Base-by-base conservation (phyloP, 768 basidiomycete genomes). In the Boletus bicolor region DNA sequence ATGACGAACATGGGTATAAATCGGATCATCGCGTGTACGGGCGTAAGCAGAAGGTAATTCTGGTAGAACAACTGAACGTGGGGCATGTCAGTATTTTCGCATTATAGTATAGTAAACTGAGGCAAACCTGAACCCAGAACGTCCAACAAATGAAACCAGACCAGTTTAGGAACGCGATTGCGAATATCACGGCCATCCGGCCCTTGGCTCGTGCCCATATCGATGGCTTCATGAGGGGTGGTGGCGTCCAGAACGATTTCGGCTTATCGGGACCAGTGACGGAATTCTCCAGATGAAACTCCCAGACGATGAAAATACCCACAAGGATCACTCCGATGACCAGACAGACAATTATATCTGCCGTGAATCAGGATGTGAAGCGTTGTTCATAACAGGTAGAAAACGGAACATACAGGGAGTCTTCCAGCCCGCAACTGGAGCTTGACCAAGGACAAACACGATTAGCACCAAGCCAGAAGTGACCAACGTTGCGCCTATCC, bases 281-380 rank as follows among this genome's bases (percentile, higher is more conserved):
- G 12, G 59, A 56, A 6, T 63, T 61, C 43, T 88, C 87, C 30
- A 93, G 74, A 62, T 80, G 77, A 47, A 72, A 63, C 60, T 93
- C 84, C 88, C 89, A 93, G 30, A 68, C 57, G 44, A 87, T 51
- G 74, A 93, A 94, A 1, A 72, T 45, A 2, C 63, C 68, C 14
- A 87, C 54, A 17, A 91, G 62, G 24, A 85, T 10, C 3, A 89
- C 70, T 3, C 87, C 85, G 17, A 87, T 35, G 47, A 89, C 69
- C 32, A 93, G 75, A 7, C 87, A 77, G 3, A 77, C 83, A 48
- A 93, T 84, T 60, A 93, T 89, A 66, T 92, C 89, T 80, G 45
- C 19, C 1, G 24, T 10, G 35, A 44, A 49, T 52, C 35, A 60
- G 38, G 4, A 41, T 50, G 51, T 43, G 38, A 58, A 68, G n/a